These are phyloP conservation scores for Neurospora cerealis DNA, from an alignment of 495 filamentous ascomycete species.

Conservation along the genomic window DNA sequence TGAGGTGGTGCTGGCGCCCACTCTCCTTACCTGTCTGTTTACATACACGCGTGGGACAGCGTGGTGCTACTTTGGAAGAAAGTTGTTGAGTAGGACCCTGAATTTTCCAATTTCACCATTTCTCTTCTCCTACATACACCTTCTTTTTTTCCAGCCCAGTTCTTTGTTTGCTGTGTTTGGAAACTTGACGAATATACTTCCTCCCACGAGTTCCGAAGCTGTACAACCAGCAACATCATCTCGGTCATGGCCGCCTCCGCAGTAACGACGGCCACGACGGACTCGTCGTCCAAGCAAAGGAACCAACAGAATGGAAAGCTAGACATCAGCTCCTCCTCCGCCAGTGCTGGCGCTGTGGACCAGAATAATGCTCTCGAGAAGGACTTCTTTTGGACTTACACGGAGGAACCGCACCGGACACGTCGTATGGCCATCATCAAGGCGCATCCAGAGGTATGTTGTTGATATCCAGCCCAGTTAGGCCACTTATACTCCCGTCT, in stretches of 20 bases:
- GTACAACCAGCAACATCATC: neutral
- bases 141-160: neutral
- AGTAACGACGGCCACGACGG: neutral
- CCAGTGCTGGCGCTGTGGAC: neutral
- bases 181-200: neutral
- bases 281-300: neutral
- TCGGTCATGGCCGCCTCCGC: neutral
- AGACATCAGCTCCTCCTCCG: neutral
- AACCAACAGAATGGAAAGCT: neutral
- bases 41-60: neutral
- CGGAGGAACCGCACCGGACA: slow-evolving; percentile 93
- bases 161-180: neutral
- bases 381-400: slow-evolving; percentile 86
- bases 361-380: slow-evolving; percentile 27
- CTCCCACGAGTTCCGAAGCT: neutral
- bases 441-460: slow-evolving; percentile 83
- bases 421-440: slow-evolving; percentile 91
- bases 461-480: neutral
- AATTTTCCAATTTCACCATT: neutral
- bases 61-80: neutral
- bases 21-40: neutral
- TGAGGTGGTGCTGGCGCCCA: neutral
- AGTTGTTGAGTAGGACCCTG: neutral
- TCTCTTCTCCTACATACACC: neutral
- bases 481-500: slow-evolving; percentile 1